phyloP scores from a whole-genome alignment of 2,329 filamentous ascomycete species.

The Clarireedia paspali region DNA sequence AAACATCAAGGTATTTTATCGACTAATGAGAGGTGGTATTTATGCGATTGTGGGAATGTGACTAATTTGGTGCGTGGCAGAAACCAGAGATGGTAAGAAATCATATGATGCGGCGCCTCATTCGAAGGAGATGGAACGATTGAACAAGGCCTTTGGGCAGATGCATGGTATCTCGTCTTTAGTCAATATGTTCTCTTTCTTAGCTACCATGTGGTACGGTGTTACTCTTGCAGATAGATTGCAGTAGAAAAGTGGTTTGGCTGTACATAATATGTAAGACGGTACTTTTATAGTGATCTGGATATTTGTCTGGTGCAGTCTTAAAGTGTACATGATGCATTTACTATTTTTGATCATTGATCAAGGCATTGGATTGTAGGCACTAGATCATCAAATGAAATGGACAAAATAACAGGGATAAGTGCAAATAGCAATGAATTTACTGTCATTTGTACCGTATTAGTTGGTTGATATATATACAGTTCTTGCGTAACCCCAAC shows the following conservation, averaged over 20 bases:
- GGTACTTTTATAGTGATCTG: too few species aligned
- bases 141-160: conserved; percentile 72
- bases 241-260: conserved; percentile 9
- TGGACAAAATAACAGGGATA: background rate
- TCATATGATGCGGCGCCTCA: conserved; percentile 73
- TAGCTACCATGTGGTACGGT: conserved; percentile 70
- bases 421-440: background rate
- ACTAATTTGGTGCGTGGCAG: conserved; percentile 33
- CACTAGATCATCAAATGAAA: too few species aligned
- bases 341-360: too few species aligned
- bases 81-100: conserved; percentile 83
- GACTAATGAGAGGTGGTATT: background rate
- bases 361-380: too few species aligned
- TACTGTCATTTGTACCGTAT: background rate
- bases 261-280: too few species aligned
- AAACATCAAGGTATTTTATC: conserved; percentile 67
- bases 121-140: conserved; percentile 70
- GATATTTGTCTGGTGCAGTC: too few species aligned
- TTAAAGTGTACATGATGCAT: background rate
- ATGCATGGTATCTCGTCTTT: conserved; percentile 78
- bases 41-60: background rate
- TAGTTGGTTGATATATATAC: too few species aligned
- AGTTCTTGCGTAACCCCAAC: too few species aligned
- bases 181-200: conserved; percentile 65
- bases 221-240: conserved; percentile 47